A percentile compares a stretch with the other conserved stretches of the same genome.
These are phyloP conservation scores for Solanum tarijense DNA, from an alignment of 257 asterid genomes.

Conservation along the genomic window DNA sequence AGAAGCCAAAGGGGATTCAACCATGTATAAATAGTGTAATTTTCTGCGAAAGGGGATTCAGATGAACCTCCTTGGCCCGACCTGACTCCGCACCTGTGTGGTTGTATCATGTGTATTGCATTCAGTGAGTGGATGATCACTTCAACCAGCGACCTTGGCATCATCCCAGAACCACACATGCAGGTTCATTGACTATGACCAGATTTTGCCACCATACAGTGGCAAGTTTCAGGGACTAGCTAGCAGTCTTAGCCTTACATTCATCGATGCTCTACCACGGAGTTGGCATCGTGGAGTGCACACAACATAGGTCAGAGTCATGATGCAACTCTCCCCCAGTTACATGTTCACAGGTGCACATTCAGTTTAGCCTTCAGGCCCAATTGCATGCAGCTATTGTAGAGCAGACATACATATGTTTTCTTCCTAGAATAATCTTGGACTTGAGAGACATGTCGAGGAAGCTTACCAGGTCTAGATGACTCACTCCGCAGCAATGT, in stretches of 20 bases:
- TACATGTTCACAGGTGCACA: neutral
- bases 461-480: neutral
- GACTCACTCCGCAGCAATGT: neutral
- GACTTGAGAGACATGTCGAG: neutral
- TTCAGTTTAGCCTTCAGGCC: neutral
- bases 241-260: neutral
- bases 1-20: neutral
- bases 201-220: neutral
- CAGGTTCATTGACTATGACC: neutral
- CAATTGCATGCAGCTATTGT: neutral
- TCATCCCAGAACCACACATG: neutral
- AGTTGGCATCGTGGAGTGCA: neutral
- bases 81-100: neutral
- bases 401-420: neutral
- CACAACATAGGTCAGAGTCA: neutral
- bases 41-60: neutral
- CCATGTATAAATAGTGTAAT: neutral
- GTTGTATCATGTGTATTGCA: neutral
- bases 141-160: neutral
- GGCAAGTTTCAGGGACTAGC: neutral
- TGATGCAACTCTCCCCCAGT: neutral
- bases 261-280: neutral
- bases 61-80: neutral
- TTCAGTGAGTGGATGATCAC: neutral
- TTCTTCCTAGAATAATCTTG: neutral